Conservation (phyloP, 768 basidiomycete species). For the Suillus clintonianus region DNA sequence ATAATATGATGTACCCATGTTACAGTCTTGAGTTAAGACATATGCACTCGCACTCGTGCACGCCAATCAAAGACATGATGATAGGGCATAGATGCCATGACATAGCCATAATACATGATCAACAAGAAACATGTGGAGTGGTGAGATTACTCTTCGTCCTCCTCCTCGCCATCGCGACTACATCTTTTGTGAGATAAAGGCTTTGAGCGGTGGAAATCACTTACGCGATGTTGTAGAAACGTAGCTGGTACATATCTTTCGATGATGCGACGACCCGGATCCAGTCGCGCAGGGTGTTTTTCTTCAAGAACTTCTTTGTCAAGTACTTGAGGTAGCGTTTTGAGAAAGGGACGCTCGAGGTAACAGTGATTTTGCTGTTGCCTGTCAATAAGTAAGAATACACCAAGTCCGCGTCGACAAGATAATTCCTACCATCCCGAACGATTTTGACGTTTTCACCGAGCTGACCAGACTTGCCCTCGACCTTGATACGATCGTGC, state of each 20-base stretch:
- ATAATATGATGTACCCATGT: background rate
- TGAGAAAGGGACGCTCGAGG: constrained; percentile 87
- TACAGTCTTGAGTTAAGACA: background rate
- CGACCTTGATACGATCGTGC: constrained; percentile 92
- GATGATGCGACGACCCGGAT: constrained; percentile 91
- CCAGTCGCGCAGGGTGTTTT: constrained; percentile 95
- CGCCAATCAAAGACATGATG: background rate
- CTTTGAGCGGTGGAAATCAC: constrained; percentile 26
- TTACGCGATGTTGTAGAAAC: constrained; percentile 92
- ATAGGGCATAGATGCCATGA: background rate
- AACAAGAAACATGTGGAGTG: background rate
- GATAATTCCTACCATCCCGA: constrained; percentile 68
- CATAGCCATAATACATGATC: constrained; percentile 7
- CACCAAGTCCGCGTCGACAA: background rate
- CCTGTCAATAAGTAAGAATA: constrained; percentile 40
- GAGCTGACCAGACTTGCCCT: constrained; percentile 88
- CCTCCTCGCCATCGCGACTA: constrained; percentile 54
- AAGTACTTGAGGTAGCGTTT: constrained; percentile 99
- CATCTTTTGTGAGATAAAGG: constrained; percentile 9
- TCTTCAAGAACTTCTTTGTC: constrained; percentile 99
- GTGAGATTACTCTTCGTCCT: constrained; percentile 47
- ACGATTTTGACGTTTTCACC: constrained; percentile 86
- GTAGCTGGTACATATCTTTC: constrained; percentile 92
- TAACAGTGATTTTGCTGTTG: constrained; percentile 81
- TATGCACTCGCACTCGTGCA: background rate